A percentile compares a stretch with the other conserved stretches of the same genome.
These are phyloP conservation scores for Gaultheria prostrata DNA, from an alignment of 148 eudicot genomes.

Conservation along the genomic window DNA sequence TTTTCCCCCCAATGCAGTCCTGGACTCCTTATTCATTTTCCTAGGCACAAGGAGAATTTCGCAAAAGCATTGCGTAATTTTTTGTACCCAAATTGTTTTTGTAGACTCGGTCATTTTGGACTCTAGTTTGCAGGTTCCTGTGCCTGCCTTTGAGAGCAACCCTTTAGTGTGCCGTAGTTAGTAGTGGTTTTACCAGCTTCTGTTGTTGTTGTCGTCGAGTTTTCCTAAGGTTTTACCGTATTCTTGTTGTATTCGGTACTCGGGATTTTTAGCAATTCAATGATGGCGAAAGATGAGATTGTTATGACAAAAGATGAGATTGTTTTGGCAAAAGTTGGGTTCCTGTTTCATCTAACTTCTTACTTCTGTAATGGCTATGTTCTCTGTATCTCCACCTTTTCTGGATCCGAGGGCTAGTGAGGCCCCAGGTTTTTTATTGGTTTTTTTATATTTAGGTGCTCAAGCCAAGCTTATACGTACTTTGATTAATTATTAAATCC, in stretches of 20 bases:
- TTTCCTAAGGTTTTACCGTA: conserved; percentile 4
- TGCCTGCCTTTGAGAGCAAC: conserved; percentile 19
- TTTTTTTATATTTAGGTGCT: too few relatives aligned
- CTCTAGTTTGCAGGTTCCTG: conserved; percentile 10
- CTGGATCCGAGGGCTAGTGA: neutral
- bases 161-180: conserved; percentile 21
- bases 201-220: conserved; percentile 15
- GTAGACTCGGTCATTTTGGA: conserved; percentile 23
- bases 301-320: conserved; percentile 1
- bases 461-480: too few relatives aligned
- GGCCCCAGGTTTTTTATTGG: neutral
- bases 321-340: neutral
- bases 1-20: conserved; percentile 15
- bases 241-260: conserved; percentile 9
- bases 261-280: neutral
- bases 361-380: neutral
- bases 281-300: conserved; percentile 8
- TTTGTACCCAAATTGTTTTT: conserved; percentile 18
- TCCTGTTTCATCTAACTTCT: neutral
- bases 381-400: neutral
- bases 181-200: conserved; percentile 23
- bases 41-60: conserved; percentile 28
- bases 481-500: neutral
- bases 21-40: conserved; percentile 30
- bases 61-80: conserved; percentile 5